Evolutionary conservation across 257 asterid genomes (phyloP).

Genomic region (Cinchona pubescens): DNA sequence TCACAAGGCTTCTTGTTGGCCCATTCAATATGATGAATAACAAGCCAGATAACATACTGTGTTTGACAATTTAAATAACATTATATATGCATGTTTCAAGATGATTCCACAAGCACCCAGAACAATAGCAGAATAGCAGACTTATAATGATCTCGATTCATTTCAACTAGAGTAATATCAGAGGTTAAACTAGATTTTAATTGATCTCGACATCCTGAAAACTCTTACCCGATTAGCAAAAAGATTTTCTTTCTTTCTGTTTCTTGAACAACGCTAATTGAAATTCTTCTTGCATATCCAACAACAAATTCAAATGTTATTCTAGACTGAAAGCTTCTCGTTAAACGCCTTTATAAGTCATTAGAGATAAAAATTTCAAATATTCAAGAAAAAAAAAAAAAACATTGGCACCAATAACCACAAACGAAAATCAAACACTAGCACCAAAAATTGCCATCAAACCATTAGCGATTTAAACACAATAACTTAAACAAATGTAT

Average conservation of each 20-base stretch:
- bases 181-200: background rate
- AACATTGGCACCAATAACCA: background rate
- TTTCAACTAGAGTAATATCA: background rate
- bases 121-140: background rate
- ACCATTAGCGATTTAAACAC: background rate
- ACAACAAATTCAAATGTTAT: constrained; percentile 5
- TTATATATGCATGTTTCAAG: background rate
- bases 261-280: constrained; percentile 95
- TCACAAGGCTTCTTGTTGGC: too few relatives aligned
- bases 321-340: too few relatives aligned
- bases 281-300: constrained; percentile 83
- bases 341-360: background rate
- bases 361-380: background rate
- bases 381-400: background rate
- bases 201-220: background rate
- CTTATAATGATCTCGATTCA: background rate
- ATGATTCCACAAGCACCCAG: background rate
- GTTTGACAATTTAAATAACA: background rate
- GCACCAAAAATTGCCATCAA: background rate
- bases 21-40: background rate
- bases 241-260: constrained; percentile 84
- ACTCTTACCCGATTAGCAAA: constrained; percentile 84
- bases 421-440: background rate
- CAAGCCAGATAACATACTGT: background rate
- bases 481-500: background rate